Conservation (phyloP, 148 eudicot genomes). For the Mesembryanthemum crystallinum region DNA sequence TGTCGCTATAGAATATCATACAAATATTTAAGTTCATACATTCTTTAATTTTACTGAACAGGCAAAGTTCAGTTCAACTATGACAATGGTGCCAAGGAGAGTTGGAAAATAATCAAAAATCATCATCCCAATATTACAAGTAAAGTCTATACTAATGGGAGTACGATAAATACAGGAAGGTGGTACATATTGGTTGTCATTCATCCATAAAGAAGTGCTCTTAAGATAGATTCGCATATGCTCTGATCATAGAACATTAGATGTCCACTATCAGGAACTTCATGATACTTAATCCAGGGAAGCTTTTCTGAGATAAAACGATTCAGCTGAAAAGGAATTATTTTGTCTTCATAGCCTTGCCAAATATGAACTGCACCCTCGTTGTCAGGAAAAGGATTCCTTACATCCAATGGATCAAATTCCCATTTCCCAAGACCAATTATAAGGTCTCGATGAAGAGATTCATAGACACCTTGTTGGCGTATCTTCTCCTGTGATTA, state of each 20-base stretch:
- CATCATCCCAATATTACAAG: constrained; percentile 5
- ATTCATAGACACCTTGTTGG: constrained; percentile 64
- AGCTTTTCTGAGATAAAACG: constrained; percentile 36
- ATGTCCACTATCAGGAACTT: constrained; percentile 41
- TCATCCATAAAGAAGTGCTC: constrained; percentile 41
- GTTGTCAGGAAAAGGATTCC: constrained; percentile 56
- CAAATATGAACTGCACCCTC: constrained; percentile 76
- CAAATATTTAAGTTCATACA: background rate
- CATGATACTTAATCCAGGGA: constrained; percentile 45
- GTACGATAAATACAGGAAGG: background rate
- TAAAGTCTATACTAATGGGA: background rate
- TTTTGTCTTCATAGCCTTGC: constrained; percentile 73
- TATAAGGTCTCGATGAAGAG: constrained; percentile 64
- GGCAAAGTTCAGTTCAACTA: background rate
- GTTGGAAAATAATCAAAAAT: background rate
- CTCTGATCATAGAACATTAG: constrained; percentile 21
- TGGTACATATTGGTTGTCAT: background rate
- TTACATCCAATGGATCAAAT: constrained; percentile 53
- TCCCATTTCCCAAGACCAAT: constrained; percentile 64
- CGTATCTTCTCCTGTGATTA: constrained; percentile 52
- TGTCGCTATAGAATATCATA: background rate
- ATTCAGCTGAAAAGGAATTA: constrained; percentile 44
- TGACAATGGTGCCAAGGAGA: background rate
- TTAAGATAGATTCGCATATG: constrained; percentile 46
- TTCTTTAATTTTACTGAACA: background rate